Conservation (phyloP, 2,329 filamentous ascomycete species). For the Ambrosiella beaveri region DNA sequence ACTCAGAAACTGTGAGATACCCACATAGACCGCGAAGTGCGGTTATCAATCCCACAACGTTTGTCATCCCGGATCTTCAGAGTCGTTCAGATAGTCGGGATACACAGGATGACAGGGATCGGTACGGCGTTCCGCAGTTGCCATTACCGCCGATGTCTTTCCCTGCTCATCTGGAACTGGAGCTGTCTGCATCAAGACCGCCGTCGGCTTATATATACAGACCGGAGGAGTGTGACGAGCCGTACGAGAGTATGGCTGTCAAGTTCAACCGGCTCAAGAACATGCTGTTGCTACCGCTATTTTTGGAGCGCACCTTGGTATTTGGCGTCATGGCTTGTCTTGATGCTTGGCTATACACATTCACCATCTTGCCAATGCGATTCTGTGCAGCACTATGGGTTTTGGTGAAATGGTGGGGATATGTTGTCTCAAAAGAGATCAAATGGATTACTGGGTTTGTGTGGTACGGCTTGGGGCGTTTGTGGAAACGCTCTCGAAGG, state of each 20-base stretch:
- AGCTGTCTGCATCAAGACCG: conserved; percentile 43
- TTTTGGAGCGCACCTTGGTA: conserved; percentile 66
- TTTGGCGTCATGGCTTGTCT: conserved; percentile 86
- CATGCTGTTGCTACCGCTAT: conserved; percentile 64
- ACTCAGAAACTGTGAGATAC: conserved; percentile 20
- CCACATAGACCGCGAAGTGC: conserved; percentile 20
- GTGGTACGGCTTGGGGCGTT: conserved; percentile 58
- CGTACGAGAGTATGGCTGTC: conserved; percentile 81
- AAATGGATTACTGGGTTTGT: conserved; percentile 60
- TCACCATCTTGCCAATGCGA: conserved; percentile 82
- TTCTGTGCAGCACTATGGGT: conserved; percentile 69
- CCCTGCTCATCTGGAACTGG: conserved; percentile 46
- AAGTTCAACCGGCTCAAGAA: conserved; percentile 88
- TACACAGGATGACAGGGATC: too few species aligned
- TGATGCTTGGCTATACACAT: conserved; percentile 91
- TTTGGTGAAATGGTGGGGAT: conserved; percentile 60
- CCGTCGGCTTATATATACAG: conserved; percentile 50
- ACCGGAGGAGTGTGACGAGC: conserved; percentile 37
- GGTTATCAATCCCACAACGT: conserved; percentile 24
- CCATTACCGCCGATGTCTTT: conserved; percentile 50
- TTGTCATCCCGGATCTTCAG: conserved; percentile 9
- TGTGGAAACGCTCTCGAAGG: conserved; percentile 41
- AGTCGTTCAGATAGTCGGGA: conserved; percentile 14
- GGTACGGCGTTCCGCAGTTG: conserved; percentile 25
- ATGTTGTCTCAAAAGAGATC: conserved; percentile 53